Evolutionary conservation across 306 rosid genomes (phyloP).

Genomic region (Gleditsia sinensis): DNA sequence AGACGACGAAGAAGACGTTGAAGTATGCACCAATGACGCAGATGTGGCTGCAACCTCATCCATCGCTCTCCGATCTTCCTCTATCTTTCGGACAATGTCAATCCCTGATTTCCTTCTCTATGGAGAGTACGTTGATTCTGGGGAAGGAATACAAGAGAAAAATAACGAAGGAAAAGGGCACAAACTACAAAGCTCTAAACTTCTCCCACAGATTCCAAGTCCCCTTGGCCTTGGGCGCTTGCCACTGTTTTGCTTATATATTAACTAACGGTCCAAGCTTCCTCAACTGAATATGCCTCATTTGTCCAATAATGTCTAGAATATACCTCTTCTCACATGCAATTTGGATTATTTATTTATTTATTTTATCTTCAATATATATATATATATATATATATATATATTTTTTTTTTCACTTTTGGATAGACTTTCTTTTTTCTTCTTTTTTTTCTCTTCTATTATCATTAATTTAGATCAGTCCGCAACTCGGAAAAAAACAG

Average conservation of each 20-base stretch:
- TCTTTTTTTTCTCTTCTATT: too few relatives aligned
- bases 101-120: background rate
- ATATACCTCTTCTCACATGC: slow-evolving; percentile 25
- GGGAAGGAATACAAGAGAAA: background rate
- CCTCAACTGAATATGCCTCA: slow-evolving; percentile 39
- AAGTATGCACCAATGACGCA: slow-evolving; percentile 28
- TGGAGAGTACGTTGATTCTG: background rate
- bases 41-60: slow-evolving; percentile 28
- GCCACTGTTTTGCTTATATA: background rate
- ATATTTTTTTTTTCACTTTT: background rate
- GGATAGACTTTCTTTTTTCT: background rate
- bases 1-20: slow-evolving; percentile 34
- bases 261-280: slow-evolving; percentile 45
- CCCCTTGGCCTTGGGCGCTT: background rate
- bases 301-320: slow-evolving; percentile 16
- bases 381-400: too few relatives aligned
- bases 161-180: background rate
- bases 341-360: too few relatives aligned
- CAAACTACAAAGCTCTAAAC: background rate
- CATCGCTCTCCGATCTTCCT: slow-evolving; percentile 29
- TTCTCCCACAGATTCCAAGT: background rate
- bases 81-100: background rate
- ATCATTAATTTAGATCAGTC: background rate
- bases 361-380: too few relatives aligned
- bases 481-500: background rate